Conservation (phyloP, 2,329 filamentous ascomycete species). For the Fusarium musae region DNA sequence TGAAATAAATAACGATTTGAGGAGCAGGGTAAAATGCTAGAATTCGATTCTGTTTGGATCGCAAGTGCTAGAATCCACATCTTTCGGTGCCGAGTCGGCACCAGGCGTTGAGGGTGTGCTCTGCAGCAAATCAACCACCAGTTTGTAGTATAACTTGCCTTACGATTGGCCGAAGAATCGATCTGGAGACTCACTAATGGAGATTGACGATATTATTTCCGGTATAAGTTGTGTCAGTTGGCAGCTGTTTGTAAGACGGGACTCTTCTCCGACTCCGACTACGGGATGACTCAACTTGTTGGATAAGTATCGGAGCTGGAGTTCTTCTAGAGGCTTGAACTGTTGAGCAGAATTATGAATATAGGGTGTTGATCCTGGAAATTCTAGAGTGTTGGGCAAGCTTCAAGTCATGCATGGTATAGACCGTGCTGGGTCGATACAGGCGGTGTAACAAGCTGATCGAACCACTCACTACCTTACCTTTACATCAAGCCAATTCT, state of each 20-base stretch:
- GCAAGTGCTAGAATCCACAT: slow-evolving; percentile 17
- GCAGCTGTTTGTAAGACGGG: background rate
- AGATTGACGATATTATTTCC: background rate
- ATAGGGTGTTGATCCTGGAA: no score
- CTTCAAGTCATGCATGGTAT: background rate
- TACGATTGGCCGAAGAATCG: background rate
- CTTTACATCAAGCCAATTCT: background rate
- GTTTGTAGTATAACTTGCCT: background rate
- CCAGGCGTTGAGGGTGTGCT: background rate
- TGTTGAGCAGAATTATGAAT: background rate
- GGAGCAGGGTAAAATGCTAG: slow-evolving; percentile 4
- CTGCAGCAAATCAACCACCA: background rate
- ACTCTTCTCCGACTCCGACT: slow-evolving; percentile 3
- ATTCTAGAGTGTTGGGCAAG: background rate
- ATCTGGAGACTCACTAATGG: background rate
- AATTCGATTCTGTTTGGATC: slow-evolving; percentile 5
- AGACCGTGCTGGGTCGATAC: background rate
- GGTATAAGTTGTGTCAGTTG: background rate
- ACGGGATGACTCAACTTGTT: background rate
- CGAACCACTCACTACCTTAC: no score
- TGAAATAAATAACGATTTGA: slow-evolving; percentile 19
- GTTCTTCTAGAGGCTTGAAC: background rate
- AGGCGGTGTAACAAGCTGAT: background rate
- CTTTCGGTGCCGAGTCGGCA: slow-evolving; percentile 35
- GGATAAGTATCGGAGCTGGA: background rate